Conservation (phyloP, 2,329 filamentous ascomycete genomes). For the Penicillium sp. region DNA sequence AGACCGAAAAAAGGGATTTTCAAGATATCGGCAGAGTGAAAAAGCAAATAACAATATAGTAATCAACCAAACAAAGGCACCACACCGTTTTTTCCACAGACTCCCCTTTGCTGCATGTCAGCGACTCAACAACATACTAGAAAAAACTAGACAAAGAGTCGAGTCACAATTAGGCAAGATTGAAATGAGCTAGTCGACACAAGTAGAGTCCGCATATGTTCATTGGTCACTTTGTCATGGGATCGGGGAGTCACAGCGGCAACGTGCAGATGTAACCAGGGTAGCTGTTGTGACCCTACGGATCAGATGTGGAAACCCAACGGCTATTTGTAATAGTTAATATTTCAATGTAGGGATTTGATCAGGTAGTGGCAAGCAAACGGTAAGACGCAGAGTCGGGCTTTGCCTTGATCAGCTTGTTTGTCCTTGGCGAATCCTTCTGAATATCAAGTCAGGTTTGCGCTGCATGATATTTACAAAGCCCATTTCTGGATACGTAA, state of each 20-base stretch:
- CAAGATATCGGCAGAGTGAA: neutral
- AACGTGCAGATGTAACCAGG: constrained; percentile 9
- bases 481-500: neutral
- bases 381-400: neutral
- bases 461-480: neutral
- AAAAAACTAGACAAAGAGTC: neutral
- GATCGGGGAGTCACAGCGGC: constrained; percentile 10
- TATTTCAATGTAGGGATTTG: neutral
- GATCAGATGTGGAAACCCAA: neutral
- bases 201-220: neutral
- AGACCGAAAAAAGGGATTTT: neutral
- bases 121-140: neutral
- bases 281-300: neutral
- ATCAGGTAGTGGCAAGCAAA: neutral
- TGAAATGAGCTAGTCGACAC: neutral
- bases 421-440: neutral
- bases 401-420: neutral
- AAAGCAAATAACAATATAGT: neutral
- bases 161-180: neutral
- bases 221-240: constrained; percentile 8
- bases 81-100: neutral
- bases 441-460: neutral
- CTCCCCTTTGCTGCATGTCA: neutral
- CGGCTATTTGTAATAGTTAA: neutral
- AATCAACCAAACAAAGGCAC: neutral